A percentile compares a stretch with the other conserved stretches of the same genome.
These are phyloP conservation scores for Solanum chiquidenum DNA, from an alignment of 257 asterid genomes.

Conservation along the genomic window DNA sequence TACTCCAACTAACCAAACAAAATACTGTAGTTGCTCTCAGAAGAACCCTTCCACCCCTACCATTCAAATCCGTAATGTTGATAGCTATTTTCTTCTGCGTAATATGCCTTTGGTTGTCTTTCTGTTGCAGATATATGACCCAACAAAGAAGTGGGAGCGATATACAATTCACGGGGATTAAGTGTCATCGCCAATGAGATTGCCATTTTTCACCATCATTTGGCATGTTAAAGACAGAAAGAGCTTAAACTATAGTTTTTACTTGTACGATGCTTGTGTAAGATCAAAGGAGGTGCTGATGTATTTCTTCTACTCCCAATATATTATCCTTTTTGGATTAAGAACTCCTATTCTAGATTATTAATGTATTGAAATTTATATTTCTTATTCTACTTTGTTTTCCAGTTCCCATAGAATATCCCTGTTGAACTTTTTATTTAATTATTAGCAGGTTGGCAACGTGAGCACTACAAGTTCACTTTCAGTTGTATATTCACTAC, in stretches of 20 bases:
- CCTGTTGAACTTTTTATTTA: background rate
- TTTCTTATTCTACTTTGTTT: background rate
- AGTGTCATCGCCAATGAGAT: background rate
- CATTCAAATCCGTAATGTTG: background rate
- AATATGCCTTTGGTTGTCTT: background rate
- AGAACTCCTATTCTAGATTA: background rate
- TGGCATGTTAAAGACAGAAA: background rate
- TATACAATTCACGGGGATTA: constrained; percentile 91
- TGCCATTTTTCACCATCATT: background rate
- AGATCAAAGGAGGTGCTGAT: background rate
- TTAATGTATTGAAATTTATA: background rate
- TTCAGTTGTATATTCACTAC: background rate
- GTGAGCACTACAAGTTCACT: background rate
- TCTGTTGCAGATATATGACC: constrained; percentile 73
- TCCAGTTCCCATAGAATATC: background rate
- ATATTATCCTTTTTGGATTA: background rate
- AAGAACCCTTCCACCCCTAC: background rate
- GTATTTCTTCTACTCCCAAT: background rate
- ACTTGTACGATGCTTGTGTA: background rate
- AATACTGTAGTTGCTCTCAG: background rate
- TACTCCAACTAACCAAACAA: background rate
- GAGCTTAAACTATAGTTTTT: background rate
- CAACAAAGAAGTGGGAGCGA: constrained; percentile 88
- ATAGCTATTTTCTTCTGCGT: background rate
- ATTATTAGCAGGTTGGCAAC: background rate